These are phyloP conservation scores for Santalum album DNA, from an alignment of 164 flowering plant species.

Conservation along the genomic window DNA sequence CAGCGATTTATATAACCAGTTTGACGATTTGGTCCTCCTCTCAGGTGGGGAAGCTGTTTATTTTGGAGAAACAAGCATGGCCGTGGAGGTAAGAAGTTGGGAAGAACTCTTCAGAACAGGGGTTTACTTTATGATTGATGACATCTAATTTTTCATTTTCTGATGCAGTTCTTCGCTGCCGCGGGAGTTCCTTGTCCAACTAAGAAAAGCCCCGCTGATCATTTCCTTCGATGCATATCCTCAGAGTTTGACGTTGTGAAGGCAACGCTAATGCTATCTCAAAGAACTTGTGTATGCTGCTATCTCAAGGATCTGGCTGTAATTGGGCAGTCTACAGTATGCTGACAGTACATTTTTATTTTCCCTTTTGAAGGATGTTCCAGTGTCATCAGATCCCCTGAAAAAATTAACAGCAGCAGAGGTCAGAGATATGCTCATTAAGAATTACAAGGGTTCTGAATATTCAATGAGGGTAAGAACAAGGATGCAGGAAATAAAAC, in stretches of 20 bases:
- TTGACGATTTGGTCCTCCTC: neutral
- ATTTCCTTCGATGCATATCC: conserved; percentile 23
- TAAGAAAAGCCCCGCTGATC: conserved; percentile 24
- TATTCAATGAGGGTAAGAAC: conserved; percentile 8
- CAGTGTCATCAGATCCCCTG: conserved; percentile 4
- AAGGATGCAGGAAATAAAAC: conserved; percentile 7
- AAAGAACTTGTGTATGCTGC: conserved; percentile 4
- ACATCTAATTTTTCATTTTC: neutral
- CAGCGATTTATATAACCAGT: neutral
- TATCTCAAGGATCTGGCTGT: no score
- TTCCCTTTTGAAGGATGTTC: neutral
- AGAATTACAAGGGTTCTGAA: conserved; percentile 14
- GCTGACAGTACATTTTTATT: neutral
- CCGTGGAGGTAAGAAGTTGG: conserved; percentile 1
- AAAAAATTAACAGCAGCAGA: conserved; percentile 10
- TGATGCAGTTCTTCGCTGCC: conserved; percentile 19
- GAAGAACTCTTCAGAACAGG: no score
- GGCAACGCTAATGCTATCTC: conserved; percentile 5
- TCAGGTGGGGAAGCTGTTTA: conserved; percentile 1
- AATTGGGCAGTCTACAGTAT: neutral
- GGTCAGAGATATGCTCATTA: conserved; percentile 13
- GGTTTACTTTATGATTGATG: neutral
- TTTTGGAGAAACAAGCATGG: conserved; percentile 5
- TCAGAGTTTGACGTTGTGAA: conserved; percentile 17
- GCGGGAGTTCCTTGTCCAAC: conserved; percentile 23